Percentiles rank a stretch among this genome's conserved stretches.
These are phyloP conservation scores for Linnemannia schmuckeri DNA, from an alignment of 192 early-diverging fungal genomes.

Conservation along the genomic window DNA sequence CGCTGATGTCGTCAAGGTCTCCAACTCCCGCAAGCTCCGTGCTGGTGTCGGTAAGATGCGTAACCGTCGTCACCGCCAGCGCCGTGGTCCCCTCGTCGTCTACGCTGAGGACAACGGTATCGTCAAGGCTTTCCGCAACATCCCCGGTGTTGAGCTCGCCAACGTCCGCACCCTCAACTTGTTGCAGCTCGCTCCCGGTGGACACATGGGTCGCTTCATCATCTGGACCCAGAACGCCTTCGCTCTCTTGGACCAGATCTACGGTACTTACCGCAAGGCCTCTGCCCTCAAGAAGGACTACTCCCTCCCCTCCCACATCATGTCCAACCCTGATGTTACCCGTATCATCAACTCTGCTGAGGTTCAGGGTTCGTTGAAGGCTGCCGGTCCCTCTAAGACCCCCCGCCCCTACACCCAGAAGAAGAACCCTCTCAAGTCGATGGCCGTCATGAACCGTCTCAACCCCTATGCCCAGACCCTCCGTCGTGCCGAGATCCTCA, in stretches of 20 bases:
- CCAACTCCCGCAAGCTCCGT: constrained; percentile 94
- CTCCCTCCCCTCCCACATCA: constrained; percentile 87
- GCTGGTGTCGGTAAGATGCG: constrained; percentile 97
- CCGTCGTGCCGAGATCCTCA: constrained; percentile 80
- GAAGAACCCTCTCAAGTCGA: constrained; percentile 98
- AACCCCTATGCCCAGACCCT: constrained; percentile 97
- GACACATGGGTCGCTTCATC: constrained; percentile 98
- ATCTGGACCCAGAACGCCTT: constrained; percentile 98
- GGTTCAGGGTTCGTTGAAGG: constrained; percentile 93
- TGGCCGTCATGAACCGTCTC: constrained; percentile 91
- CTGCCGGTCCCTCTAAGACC: constrained; percentile 82
- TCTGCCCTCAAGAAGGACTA: constrained; percentile 92
- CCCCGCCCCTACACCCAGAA: constrained; percentile 97
- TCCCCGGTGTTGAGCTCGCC: constrained; percentile 97
- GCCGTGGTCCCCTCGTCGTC: constrained; percentile 96
- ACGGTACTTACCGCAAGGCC: constrained; percentile 85
- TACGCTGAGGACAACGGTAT: constrained; percentile 96
- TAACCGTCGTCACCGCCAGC: constrained; percentile 96
- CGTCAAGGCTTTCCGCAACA: constrained; percentile 96
- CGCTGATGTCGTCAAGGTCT: constrained; percentile 94
- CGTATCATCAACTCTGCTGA: constrained; percentile 97
- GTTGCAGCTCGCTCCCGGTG: constrained; percentile 98
- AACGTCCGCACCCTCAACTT: constrained; percentile 94
- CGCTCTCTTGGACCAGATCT: constrained; percentile 92
- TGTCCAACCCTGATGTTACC: constrained; percentile 95